Evolutionary conservation across 2,329 filamentous ascomycete species (phyloP).

Genomic region (Ceratocystis cacaofunesta): DNA sequence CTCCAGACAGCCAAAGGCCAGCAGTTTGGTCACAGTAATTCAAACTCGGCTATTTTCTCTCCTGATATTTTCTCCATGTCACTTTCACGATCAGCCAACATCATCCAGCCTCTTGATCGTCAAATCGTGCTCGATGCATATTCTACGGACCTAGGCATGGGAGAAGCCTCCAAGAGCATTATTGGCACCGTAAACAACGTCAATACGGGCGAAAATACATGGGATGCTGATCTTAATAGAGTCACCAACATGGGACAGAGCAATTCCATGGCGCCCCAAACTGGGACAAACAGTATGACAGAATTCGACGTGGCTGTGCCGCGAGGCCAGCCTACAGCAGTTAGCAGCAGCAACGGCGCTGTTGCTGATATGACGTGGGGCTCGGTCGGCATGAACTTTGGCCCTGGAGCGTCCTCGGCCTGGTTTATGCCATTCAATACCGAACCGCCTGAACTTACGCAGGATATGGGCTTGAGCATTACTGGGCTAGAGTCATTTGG

Average conservation of each 20-base stretch:
- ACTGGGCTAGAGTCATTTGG: slow-evolving; percentile 35
- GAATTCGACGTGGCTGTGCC: not conserved
- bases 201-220: not conserved
- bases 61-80: slow-evolving; percentile 39
- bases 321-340: not conserved
- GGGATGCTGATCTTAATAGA: not conserved
- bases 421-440: slow-evolving; percentile 95
- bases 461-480: slow-evolving; percentile 29
- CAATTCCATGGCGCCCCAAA: not conserved
- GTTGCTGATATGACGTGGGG: not conserved
- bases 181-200: slow-evolving; percentile 23
- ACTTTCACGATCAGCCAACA: slow-evolving; percentile 34
- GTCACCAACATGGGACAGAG: not conserved
- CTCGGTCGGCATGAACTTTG: slow-evolving; percentile 16
- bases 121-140: slow-evolving; percentile 67
- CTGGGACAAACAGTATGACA: not conserved
- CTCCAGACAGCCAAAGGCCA: not conserved
- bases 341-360: not conserved
- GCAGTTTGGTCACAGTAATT: slow-evolving; percentile 5
- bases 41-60: slow-evolving; percentile 30
- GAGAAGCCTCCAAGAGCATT: slow-evolving; percentile 24
- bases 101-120: slow-evolving; percentile 56
- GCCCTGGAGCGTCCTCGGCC: slow-evolving; percentile 43
- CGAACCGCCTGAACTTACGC: slow-evolving; percentile 52
- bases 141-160: slow-evolving; percentile 34